Evolutionary conservation across 306 rosid genomes (phyloP), one percentile per base, ranked within the genome.

Genomic region (Casuarina glauca): DNA sequence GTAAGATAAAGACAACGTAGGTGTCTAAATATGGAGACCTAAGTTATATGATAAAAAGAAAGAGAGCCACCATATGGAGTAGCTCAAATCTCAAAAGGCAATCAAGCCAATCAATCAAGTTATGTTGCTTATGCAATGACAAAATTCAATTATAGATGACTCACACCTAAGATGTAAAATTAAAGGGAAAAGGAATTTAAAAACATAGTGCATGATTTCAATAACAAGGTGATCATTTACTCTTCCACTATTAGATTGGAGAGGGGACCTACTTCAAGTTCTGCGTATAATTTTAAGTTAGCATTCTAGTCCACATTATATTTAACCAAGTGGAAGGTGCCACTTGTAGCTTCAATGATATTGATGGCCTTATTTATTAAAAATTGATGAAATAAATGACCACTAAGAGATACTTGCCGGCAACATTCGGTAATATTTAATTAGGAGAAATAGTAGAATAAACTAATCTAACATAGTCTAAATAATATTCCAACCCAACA

Each of bases 291-390:
- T 80, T 66, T 80, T 58, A 84, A 85, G 51, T 89, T 32, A 53
- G 85, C 86, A 84, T 92, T 88, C 82, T 90, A 97, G 76, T 97
- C 98, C 76, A 92, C 92, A 76, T 82, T 88, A 84, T 96, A 91
- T 78, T 85, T 89, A 62, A 86, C 96, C 80, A 91, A 83, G 77
- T 89, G 94, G 83, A 92, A 95, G 82, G 97, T 88, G 76, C 98
- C 98, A 72, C 93, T 92, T 42, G 93, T 90, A 49, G 91, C 82
- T 85, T 92, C 98, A 83, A 95, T 91, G 86, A 90, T 92, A 86
- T 95, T 97, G 70, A 95, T 86, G 82, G 98, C 97, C 87, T 92
- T 97, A 32, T 95, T 95, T 81, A 92, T 95, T 83, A 92, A 77
- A 92, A 95, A 89, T 75, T 85, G 77, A 75, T 89, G 97, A 80